Conservation (phyloP, 139 green algal genomes). For the Coelastrella sp. region DNA sequence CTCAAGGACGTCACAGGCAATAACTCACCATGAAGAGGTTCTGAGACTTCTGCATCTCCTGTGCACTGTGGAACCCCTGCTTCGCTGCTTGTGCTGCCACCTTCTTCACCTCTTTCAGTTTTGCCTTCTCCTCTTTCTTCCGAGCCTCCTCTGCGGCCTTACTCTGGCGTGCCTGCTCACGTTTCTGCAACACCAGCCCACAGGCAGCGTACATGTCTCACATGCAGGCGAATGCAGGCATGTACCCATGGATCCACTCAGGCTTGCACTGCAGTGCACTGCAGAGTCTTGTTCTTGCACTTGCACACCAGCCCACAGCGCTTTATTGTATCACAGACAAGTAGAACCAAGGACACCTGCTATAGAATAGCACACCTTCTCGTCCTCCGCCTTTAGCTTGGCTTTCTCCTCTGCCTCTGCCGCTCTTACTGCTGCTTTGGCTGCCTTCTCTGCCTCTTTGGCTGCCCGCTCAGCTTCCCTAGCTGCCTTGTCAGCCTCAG, state of each 20-base stretch:
- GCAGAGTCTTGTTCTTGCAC: too few species aligned
- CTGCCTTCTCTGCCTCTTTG: constrained; percentile 29
- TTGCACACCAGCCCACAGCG: too few species aligned
- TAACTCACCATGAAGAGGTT: constrained; percentile 54
- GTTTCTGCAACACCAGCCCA: neutral
- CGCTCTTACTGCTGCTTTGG: constrained; percentile 38
- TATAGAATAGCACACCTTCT: neutral
- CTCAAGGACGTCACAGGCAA: neutral
- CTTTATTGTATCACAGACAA: too few species aligned
- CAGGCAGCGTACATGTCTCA: neutral
- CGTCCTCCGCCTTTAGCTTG: constrained; percentile 44
- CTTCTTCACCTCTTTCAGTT: constrained; percentile 49
- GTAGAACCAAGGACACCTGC: neutral
- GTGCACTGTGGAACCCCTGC: constrained; percentile 58
- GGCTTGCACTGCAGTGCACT: too few species aligned
- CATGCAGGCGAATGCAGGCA: too few species aligned
- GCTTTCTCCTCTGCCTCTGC: constrained; percentile 45
- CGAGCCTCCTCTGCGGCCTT: constrained; percentile 38
- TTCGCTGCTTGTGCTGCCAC: constrained; percentile 51
- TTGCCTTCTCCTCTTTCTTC: constrained; percentile 47
- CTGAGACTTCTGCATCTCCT: constrained; percentile 60
- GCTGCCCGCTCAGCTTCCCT: constrained; percentile 40
- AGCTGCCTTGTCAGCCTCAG: neutral
- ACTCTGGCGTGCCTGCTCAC: constrained; percentile 1
- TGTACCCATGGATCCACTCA: too few species aligned